Conservation (phyloP, 2,329 filamentous ascomycete genomes). For the Herpotrichia juniperi region DNA sequence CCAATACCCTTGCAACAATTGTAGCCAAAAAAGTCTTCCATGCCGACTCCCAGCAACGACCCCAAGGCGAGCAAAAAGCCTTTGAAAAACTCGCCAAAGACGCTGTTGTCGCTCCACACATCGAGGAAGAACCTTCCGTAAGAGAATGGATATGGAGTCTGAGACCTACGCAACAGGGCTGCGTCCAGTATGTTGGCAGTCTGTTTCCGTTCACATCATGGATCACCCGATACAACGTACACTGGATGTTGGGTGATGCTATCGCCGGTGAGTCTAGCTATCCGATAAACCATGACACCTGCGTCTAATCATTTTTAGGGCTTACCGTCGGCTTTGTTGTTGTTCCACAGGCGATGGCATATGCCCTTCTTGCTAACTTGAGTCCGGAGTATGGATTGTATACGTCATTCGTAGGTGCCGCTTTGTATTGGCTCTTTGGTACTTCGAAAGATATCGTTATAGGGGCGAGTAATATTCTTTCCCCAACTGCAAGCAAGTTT, state of each 20-base stretch:
- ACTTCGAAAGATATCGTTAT: constrained; percentile 98
- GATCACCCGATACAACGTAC: constrained; percentile 35
- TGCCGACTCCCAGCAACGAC: constrained; percentile 17
- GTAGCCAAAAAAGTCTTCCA: constrained; percentile 17
- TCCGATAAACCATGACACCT: constrained; percentile 1
- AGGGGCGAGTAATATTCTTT: constrained; percentile 64
- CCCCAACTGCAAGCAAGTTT: neutral
- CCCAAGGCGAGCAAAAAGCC: constrained; percentile 7
- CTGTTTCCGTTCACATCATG: constrained; percentile 37
- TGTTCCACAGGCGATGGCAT: constrained; percentile 94
- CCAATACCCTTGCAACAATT: neutral
- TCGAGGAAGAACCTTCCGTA: constrained; percentile 37
- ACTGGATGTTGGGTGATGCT: constrained; percentile 37
- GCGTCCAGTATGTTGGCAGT: constrained; percentile 27
- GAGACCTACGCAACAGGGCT: constrained; percentile 28
- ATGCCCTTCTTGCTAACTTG: constrained; percentile 80
- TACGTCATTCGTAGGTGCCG: constrained; percentile 91
- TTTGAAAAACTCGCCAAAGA: constrained; percentile 22
- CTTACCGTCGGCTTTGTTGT: constrained; percentile 77
- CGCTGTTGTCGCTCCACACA: constrained; percentile 26
- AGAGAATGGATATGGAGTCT: constrained; percentile 33
- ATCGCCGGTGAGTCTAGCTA: constrained; percentile 31
- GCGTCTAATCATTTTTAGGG: constrained; percentile 12
- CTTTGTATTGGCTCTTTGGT: constrained; percentile 96
- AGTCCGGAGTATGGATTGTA: constrained; percentile 83